These are phyloP conservation scores for Coemansia reversa DNA, from an alignment of 192 early-diverging fungal species.

Conservation along the genomic window DNA sequence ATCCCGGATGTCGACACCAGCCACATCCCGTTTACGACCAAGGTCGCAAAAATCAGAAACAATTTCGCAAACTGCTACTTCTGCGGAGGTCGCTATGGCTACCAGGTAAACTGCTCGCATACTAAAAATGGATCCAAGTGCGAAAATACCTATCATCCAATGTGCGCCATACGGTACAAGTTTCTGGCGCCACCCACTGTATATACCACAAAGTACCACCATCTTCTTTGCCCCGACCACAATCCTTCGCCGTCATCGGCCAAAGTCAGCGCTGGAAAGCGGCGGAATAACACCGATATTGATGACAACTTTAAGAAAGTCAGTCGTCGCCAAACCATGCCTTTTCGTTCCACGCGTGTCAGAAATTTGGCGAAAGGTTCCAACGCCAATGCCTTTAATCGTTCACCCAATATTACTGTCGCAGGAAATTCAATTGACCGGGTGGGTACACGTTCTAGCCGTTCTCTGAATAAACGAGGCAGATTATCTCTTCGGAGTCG, in stretches of 20 bases:
- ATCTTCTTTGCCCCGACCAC: conserved; percentile 29
- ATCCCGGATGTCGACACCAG: conserved; percentile 36
- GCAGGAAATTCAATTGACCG: background rate
- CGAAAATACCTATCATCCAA: conserved; percentile 37
- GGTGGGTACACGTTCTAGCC: background rate
- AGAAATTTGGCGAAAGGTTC: background rate
- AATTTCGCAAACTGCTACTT: conserved; percentile 21
- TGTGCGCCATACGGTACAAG: conserved; percentile 46
- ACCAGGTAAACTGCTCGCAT: conserved; percentile 37
- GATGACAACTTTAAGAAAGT: conserved; percentile 2
- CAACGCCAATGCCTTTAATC: background rate
- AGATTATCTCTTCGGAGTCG: conserved; percentile 10
- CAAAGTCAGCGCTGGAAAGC: conserved; percentile 8
- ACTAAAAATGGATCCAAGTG: conserved; percentile 11
- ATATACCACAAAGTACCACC: conserved; percentile 34
- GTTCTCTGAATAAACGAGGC: background rate
- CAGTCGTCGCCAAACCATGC: conserved; percentile 20
- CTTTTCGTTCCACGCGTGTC: conserved; percentile 4
- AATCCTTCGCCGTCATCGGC: background rate
- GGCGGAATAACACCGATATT: conserved; percentile 6
- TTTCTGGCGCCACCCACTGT: conserved; percentile 21
- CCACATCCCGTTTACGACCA: conserved; percentile 39
- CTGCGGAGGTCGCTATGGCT: conserved; percentile 35
- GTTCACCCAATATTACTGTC: too few relatives aligned
- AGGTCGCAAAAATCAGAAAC: conserved; percentile 23